Conservation (phyloP, 2,329 filamentous ascomycete species). For the Ceratocystis harringtonii region DNA sequence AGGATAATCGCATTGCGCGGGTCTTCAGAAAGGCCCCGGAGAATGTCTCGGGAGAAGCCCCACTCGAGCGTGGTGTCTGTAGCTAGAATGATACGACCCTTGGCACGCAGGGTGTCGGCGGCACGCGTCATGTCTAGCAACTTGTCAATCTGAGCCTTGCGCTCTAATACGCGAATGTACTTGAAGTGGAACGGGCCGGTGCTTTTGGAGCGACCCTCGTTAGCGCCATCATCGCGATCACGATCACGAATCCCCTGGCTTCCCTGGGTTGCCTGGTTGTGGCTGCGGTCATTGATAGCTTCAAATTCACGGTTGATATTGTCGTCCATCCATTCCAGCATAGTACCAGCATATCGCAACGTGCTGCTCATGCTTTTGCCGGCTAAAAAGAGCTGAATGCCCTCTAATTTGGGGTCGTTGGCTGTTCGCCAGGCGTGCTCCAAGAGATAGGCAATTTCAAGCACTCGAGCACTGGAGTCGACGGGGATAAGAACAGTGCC, state of each 20-base stretch:
- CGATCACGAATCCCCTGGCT: conserved; percentile 31
- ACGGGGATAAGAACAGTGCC: conserved; percentile 88
- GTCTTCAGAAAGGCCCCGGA: conserved; percentile 60
- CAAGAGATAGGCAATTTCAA: conserved; percentile 81
- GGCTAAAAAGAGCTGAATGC: conserved; percentile 60
- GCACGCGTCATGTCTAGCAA: conserved; percentile 38
- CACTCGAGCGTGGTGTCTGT: conserved; percentile 84
- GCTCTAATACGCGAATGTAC: conserved; percentile 68
- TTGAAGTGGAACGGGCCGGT: conserved; percentile 79
- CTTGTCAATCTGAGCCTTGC: conserved; percentile 62
- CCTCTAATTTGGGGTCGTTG: conserved; percentile 37
- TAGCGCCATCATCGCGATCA: conserved; percentile 9
- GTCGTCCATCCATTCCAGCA: conserved; percentile 99
- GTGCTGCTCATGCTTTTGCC: conserved; percentile 77
- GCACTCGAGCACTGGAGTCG: conserved; percentile 84
- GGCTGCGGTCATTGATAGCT: conserved; percentile 39
- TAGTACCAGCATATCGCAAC: conserved; percentile 79
- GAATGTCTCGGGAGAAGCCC: conserved; percentile 77
- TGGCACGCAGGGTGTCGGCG: conserved; percentile 25
- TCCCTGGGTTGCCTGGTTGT: conserved; percentile 24
- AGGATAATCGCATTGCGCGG: conserved; percentile 72
- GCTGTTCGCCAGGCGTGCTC: conserved; percentile 80
- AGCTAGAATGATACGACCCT: conserved; percentile 69
- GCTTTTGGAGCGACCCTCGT: conserved; percentile 28
- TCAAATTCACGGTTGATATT: conserved; percentile 87